These are phyloP conservation scores for Fusarium agapanthi DNA, from an alignment of 2,329 filamentous ascomycete genomes.

Conservation along the genomic window DNA sequence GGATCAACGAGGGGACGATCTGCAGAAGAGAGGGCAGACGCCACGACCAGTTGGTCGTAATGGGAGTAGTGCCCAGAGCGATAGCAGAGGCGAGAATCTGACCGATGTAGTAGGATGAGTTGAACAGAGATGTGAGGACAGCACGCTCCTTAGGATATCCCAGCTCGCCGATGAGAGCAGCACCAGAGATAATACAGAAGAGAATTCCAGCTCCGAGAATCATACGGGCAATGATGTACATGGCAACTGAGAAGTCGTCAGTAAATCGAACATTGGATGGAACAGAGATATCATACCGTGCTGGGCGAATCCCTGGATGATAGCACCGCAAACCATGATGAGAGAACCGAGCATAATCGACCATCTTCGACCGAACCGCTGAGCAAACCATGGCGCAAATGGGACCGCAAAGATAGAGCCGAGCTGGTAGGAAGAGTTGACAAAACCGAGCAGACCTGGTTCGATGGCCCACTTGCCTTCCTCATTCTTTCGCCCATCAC, in stretches of 20 bases:
- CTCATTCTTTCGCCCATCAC: conserved; percentile 24
- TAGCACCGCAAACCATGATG: conserved; percentile 63
- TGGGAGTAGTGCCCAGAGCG: conserved; percentile 55
- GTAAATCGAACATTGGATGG: accelerated
- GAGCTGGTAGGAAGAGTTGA: conserved; percentile 63
- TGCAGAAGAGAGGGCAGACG: conserved; percentile 57
- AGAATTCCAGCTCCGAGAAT: conserved; percentile 70
- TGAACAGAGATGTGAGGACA: conserved; percentile 50
- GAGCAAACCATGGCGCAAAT: conserved; percentile 60
- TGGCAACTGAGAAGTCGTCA: conserved; percentile 51
- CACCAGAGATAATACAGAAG: conserved; percentile 66
- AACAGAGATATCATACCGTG: conserved; percentile 39
- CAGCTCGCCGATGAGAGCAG: conserved; percentile 67
- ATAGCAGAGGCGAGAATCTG: conserved; percentile 60
- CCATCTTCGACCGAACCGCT: conserved; percentile 55
- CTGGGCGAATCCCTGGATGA: conserved; percentile 63
- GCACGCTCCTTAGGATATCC: conserved; percentile 69
- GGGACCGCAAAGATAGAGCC: conserved; percentile 64
- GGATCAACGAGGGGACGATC: conserved; percentile 50
- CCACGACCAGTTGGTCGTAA: conserved; percentile 44
- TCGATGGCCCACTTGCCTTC: conserved; percentile 39
- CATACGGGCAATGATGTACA: conserved; percentile 68
- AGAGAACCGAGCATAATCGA: conserved; percentile 64
- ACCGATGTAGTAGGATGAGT: conserved; percentile 64
- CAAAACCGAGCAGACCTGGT: conserved; percentile 53